Evolutionary conservation across 257 asterid species (phyloP), one percentile per base, ranked within the genome.

Genomic region (Jasminum sambac): DNA sequence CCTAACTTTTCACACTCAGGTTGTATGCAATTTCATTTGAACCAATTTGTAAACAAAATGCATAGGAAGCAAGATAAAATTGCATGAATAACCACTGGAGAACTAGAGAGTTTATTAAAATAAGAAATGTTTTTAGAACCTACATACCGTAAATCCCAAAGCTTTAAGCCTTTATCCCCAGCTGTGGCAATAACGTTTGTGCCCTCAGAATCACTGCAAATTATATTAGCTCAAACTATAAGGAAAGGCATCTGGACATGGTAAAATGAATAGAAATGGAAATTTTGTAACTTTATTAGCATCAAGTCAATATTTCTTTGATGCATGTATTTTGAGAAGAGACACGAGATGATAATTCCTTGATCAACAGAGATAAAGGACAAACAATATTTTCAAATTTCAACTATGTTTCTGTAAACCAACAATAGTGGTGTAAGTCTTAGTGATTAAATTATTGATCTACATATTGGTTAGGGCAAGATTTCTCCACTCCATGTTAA

Each of bases 111-210:
- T 65, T 17, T 26, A 34, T 39, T 59, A 9, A 70, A 60, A 14
- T 46, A 23, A 55, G 46, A 50, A 42, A 63, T 30, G 63, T 26
- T 69, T 23, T 61, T 36, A 55, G 37, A 63, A 50, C 37, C 52
- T 19, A 71, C 87, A 60, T 82, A 94, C 97, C 97, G 89, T 69
- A 91, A 72, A 77, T 94, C 96, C 97, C 99, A 94, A 80, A 89
- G 88, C 74, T 88, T 91, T 74, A 88, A 81, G 75, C 99, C 95
- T 81, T 83, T 91, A 67, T 80, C 76, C 70, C 97, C 95, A 21
- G 86, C 89, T 50, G 91, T 73, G 70, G 85, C 84, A 70, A 94
- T 71, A 43, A 89, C 67, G 77, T 91, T 85, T 76, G 87, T 78
- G 76, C 81, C 66, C 70, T 87, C 96, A 25, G 82, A 77, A 67